These are phyloP conservation scores for Trichoderma brevicompactum DNA, from an alignment of 2,329 filamentous ascomycete species.

Conservation along the genomic window DNA sequence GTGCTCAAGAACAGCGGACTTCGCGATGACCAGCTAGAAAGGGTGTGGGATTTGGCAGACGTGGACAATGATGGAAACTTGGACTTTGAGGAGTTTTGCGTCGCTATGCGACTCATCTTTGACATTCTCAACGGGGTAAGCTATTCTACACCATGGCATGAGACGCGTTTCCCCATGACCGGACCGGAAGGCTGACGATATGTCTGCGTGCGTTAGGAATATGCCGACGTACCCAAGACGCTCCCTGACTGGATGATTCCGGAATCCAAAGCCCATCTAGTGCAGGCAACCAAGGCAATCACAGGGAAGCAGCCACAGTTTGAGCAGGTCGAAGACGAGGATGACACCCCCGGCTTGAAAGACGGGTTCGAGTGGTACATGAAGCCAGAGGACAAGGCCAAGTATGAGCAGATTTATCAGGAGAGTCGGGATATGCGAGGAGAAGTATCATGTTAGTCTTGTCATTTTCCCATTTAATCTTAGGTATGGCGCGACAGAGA, in stretches of 20 bases:
- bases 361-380: slow-evolving; percentile 99
- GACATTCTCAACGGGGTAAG: slow-evolving; percentile 90
- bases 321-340: slow-evolving; percentile 81
- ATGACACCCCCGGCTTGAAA: slow-evolving; percentile 81
- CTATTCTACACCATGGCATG: neutral
- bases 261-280: slow-evolving; percentile 89
- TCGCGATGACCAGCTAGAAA: slow-evolving; percentile 80
- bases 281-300: slow-evolving; percentile 80
- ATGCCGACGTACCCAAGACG: slow-evolving; percentile 79
- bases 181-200: neutral
- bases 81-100: slow-evolving; percentile 99
- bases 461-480: neutral
- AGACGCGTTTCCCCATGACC: neutral
- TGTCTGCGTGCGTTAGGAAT: slow-evolving; percentile 65
- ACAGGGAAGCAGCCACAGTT: slow-evolving; percentile 80
- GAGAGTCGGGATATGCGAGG: slow-evolving; percentile 88
- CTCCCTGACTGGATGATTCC: slow-evolving; percentile 97
- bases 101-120: slow-evolving; percentile 97
- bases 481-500: neutral
- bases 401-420: slow-evolving; percentile 97
- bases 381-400: slow-evolving; percentile 84
- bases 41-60: slow-evolving; percentile 95
- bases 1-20: slow-evolving; percentile 67
- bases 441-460: slow-evolving; percentile 71
- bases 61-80: slow-evolving; percentile 97